Evolutionary conservation across 768 basidiomycete genomes (phyloP).

Genomic region (Rhodotorula paludigena): DNA sequence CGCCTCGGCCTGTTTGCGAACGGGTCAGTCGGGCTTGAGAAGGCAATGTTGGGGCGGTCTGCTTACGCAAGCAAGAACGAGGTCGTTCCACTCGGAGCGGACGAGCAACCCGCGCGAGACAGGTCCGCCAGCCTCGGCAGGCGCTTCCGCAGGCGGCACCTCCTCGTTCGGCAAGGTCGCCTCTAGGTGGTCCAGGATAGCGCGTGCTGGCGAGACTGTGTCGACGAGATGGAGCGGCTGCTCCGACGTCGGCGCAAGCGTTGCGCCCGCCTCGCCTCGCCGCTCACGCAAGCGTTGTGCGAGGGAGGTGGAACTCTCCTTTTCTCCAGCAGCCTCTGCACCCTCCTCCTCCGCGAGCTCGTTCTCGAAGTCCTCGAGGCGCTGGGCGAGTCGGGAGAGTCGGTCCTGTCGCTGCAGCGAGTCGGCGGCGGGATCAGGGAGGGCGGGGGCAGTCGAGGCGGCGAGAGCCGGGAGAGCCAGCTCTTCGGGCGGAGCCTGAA

Average conservation of each 20-base stretch:
- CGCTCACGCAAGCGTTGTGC: slow-evolving; percentile 7
- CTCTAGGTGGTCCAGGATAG: background rate
- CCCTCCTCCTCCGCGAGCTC: background rate
- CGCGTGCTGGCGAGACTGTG: background rate
- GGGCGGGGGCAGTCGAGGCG: slow-evolving; percentile 6
- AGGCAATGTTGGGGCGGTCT: background rate
- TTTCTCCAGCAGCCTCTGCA: background rate
- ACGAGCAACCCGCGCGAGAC: slow-evolving; percentile 56
- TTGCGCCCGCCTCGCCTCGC: background rate
- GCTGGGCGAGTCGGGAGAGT: slow-evolving; percentile 31
- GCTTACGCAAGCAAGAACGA: slow-evolving; percentile 57
- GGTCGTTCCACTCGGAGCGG: slow-evolving; percentile 55
- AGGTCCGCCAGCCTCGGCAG: background rate
- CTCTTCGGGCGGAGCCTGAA: slow-evolving; percentile 41
- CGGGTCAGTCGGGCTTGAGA: background rate
- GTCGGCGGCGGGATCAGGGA: slow-evolving; percentile 14
- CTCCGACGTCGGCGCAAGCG: background rate
- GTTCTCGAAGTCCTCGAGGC: slow-evolving; percentile 44
- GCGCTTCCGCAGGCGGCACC: too few species aligned
- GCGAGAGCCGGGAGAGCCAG: slow-evolving; percentile 21
- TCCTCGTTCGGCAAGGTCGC: background rate
- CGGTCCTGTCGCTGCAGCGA: slow-evolving; percentile 34
- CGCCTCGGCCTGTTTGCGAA: slow-evolving; percentile 51
- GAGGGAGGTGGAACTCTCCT: background rate
- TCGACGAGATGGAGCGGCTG: background rate